Conservation (phyloP, 2,329 filamentous ascomycete genomes). For the Scedosporium apiospermum region DNA sequence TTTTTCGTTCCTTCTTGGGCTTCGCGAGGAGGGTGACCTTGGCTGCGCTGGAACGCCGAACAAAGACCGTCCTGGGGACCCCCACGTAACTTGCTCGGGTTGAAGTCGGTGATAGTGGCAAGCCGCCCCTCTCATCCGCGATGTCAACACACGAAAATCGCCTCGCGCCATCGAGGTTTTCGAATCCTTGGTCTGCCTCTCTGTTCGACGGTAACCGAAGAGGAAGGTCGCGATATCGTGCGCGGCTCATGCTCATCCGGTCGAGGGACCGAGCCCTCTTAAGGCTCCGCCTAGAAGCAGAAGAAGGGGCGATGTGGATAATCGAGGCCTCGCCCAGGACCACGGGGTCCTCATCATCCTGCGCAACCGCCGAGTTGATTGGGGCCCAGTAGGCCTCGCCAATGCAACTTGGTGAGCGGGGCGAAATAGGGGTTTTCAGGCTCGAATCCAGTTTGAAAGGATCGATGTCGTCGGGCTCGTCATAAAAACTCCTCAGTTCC, state of each 20-base stretch:
- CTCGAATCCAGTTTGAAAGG: conserved; percentile 12
- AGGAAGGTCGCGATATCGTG: conserved; percentile 20
- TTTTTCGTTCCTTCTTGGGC: conserved; percentile 16
- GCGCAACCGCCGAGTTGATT: conserved; percentile 11
- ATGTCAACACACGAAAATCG: conserved; percentile 19
- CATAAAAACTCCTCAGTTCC: conserved; percentile 19
- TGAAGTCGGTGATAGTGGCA: not conserved
- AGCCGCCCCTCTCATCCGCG: conserved; percentile 10
- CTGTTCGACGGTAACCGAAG: conserved; percentile 1
- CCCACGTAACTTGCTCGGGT: not conserved
- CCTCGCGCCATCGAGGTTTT: conserved; percentile 9
- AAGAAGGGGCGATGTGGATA: conserved; percentile 22
- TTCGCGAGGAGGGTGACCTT: conserved; percentile 19
- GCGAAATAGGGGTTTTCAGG: conserved; percentile 9
- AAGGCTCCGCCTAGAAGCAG: conserved; percentile 15
- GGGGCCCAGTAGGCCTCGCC: conserved; percentile 21
- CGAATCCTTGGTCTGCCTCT: conserved; percentile 4
- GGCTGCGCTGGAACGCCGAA: conserved; percentile 16
- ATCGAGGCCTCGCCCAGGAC: conserved; percentile 30
- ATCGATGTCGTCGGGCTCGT: conserved; percentile 13
- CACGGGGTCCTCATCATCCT: conserved; percentile 24
- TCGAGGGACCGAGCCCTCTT: conserved; percentile 28
- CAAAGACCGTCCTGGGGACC: conserved; percentile 16
- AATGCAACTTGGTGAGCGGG: conserved; percentile 21
- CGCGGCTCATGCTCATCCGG: conserved; percentile 19